phyloP scores from a whole-genome alignment of 2,329 filamentous ascomycete species.

The Hymenoscyphus albidus region DNA sequence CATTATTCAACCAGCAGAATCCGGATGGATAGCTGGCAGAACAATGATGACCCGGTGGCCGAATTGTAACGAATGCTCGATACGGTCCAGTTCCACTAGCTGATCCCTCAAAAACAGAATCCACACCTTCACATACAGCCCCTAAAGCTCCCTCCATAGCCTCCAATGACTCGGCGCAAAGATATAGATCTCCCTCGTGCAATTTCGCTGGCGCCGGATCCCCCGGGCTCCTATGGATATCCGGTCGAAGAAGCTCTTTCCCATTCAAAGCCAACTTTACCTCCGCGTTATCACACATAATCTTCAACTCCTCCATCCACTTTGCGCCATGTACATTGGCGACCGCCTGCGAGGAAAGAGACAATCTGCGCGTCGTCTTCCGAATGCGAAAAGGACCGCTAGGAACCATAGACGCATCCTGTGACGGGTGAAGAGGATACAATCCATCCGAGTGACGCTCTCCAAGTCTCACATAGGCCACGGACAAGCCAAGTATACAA shows the following conservation, averaged over 20 bases:
- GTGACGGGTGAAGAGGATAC: slow-evolving; percentile 62
- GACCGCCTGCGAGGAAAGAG: slow-evolving; percentile 71
- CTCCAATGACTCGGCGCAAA: slow-evolving; percentile 79
- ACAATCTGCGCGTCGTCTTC: slow-evolving; percentile 69
- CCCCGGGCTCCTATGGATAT: slow-evolving; percentile 52
- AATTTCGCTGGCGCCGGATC: slow-evolving; percentile 49
- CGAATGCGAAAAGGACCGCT: slow-evolving; percentile 77
- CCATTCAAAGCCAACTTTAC: slow-evolving; percentile 70
- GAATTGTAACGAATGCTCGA: slow-evolving; percentile 85
- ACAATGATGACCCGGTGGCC: slow-evolving; percentile 94
- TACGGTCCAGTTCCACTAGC: slow-evolving; percentile 51
- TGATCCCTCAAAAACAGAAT: slow-evolving; percentile 66
- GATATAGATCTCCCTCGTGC: slow-evolving; percentile 86
- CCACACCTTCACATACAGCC: slow-evolving; percentile 89
- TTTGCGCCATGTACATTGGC: slow-evolving; percentile 86
- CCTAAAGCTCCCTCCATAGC: slow-evolving; percentile 90
- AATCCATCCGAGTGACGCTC: slow-evolving; percentile 70
- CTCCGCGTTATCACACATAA: slow-evolving; percentile 79
- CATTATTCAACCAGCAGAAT: slow-evolving; percentile 98
- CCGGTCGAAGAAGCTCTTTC: slow-evolving; percentile 71
- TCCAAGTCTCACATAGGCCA: slow-evolving; percentile 87
- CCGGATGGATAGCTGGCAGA: slow-evolving; percentile 85
- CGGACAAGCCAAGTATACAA: slow-evolving; percentile 73
- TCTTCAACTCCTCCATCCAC: slow-evolving; percentile 90
- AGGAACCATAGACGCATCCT: slow-evolving; percentile 48